Percentiles rank a stretch among this genome's conserved stretches.
Conservation (phyloP, 2,329 filamentous ascomycete genomes). For the Colletotrichum sansevieriae region DNA sequence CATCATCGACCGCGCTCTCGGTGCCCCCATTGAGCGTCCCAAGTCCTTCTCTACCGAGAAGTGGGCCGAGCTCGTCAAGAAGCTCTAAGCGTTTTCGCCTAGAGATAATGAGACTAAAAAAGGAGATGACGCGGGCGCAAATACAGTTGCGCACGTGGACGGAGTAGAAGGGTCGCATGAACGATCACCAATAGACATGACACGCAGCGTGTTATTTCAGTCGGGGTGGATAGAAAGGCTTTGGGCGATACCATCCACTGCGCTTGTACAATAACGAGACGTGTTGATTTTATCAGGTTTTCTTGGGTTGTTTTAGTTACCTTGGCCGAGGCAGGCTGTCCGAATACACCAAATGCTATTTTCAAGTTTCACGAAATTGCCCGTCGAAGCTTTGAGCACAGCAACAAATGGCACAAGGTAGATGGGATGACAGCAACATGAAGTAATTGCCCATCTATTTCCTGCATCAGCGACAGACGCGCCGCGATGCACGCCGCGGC, state of each 20-base stretch:
- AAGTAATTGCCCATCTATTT: constrained; percentile 25
- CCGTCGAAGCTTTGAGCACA: constrained; percentile 12
- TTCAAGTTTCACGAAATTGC: constrained; percentile 27
- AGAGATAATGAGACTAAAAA: constrained; percentile 18
- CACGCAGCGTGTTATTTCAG: constrained; percentile 43
- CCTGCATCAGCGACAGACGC: neutral
- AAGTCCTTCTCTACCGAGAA: constrained; percentile 99
- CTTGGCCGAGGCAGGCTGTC: constrained; percentile 35
- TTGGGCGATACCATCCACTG: constrained; percentile 43
- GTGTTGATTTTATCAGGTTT: constrained; percentile 42
- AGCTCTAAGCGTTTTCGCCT: constrained; percentile 74
- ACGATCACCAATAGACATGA: constrained; percentile 41
- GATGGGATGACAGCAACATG: constrained; percentile 5
- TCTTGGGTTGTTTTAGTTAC: constrained; percentile 42
- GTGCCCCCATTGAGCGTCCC: constrained; percentile 96
- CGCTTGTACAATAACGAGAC: constrained; percentile 43
- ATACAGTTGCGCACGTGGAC: constrained; percentile 27
- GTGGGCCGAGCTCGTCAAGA: constrained; percentile 93
- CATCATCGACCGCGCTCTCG: constrained; percentile 98
- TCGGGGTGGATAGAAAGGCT: constrained; percentile 43
- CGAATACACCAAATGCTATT: constrained; percentile 38
- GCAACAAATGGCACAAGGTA: neutral
- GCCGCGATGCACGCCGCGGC: constrained; percentile 19
- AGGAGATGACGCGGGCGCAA: constrained; percentile 18
- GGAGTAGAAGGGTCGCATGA: constrained; percentile 37